phyloP scores from a whole-genome alignment of 129 eudicot genomes.

The Ambrosia trifida region DNA sequence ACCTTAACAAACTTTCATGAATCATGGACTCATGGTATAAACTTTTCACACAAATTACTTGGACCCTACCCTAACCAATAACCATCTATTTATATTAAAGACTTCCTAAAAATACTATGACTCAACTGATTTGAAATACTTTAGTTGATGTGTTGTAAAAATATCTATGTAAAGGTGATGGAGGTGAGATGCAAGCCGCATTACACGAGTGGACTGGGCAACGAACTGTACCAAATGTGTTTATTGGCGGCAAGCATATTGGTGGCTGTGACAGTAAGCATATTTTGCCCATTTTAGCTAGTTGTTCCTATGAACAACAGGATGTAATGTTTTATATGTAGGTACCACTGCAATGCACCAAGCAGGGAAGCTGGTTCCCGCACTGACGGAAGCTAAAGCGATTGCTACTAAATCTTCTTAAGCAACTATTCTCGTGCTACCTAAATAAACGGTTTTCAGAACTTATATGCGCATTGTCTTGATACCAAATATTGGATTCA shows the following conservation, averaged over 20 bases:
- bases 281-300: neutral
- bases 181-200: constrained; percentile 82
- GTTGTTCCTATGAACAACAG: neutral
- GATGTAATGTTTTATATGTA: constrained; percentile 22
- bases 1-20: constrained; percentile 7
- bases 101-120: too few relatives aligned
- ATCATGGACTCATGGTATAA: neutral
- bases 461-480: neutral
- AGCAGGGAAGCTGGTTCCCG: constrained; percentile 61
- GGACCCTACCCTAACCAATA: too few relatives aligned
- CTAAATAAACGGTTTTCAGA: constrained; percentile 1
- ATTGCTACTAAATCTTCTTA: constrained; percentile 37
- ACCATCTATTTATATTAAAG: too few relatives aligned
- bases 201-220: constrained; percentile 67
- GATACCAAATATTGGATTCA: constrained; percentile 16
- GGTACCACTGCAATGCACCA: constrained; percentile 46
- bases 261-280: constrained; percentile 86
- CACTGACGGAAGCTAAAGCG: constrained; percentile 70
- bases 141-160: neutral
- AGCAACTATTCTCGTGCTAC: constrained; percentile 17
- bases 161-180: constrained; percentile 55
- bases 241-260: constrained; percentile 84
- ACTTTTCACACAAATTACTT: too few relatives aligned
- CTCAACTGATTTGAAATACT: constrained; percentile 9
- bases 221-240: constrained; percentile 90